Evolutionary conservation across 257 asterid species (phyloP).

Genomic region (Solanum corneliomulleri): DNA sequence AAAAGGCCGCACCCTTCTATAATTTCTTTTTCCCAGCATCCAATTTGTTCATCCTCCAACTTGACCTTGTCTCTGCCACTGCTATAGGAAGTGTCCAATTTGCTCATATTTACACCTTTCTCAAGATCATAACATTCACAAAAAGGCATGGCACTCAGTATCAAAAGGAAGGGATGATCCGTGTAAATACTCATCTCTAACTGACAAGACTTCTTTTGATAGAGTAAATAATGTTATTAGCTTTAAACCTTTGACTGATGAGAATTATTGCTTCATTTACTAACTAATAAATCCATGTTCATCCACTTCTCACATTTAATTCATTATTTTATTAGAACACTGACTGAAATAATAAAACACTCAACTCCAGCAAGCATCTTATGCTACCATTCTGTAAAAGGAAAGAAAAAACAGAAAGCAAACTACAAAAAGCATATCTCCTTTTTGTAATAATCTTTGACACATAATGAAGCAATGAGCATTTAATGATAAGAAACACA

Average conservation of each 20-base stretch:
- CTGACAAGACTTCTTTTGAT: not conserved
- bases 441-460: not conserved
- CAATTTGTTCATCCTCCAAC: not conserved
- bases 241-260: not conserved
- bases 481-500: not conserved
- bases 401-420: not conserved
- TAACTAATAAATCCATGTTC: not conserved
- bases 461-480: not conserved
- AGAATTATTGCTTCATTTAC: not conserved
- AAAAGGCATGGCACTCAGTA: not conserved
- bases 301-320: not conserved
- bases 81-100: not conserved
- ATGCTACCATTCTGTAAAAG: not conserved
- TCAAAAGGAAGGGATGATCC: not conserved
- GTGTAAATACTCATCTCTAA: not conserved
- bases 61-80: not conserved
- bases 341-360: not conserved
- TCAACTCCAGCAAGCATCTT: not conserved
- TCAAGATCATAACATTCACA: not conserved
- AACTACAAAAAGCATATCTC: not conserved
- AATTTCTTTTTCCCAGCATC: not conserved
- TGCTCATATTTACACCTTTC: not conserved
- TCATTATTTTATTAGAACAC: not conserved
- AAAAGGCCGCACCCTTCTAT: not conserved
- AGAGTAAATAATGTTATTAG: not conserved